Evolutionary conservation across 441 rosid species (phyloP).

Genomic region (Bruguiera hainesii): DNA sequence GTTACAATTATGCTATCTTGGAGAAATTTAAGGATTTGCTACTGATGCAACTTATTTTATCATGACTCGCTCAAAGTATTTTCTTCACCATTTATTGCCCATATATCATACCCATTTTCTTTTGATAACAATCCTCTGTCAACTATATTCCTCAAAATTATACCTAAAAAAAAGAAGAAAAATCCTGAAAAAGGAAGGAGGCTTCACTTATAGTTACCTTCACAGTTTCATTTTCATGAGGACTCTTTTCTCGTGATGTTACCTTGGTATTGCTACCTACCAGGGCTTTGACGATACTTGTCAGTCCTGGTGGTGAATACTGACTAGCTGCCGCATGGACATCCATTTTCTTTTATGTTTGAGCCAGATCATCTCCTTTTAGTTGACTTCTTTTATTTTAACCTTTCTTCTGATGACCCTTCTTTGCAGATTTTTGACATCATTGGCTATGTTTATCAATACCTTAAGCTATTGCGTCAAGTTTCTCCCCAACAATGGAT

Average conservation of each 20-base stretch:
- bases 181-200: too few relatives aligned
- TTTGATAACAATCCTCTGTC: not conserved
- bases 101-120: not conserved
- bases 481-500: conserved; percentile 94
- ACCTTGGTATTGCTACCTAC: not conserved
- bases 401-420: conserved; percentile 2
- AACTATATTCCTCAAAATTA: not conserved
- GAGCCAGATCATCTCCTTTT: conserved; percentile 16
- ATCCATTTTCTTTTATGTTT: not conserved
- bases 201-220: not conserved
- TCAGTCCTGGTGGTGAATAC: not conserved
- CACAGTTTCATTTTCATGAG: not conserved
- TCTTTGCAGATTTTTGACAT: conserved; percentile 70
- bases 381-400: conserved; percentile 11
- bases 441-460: conserved; percentile 83
- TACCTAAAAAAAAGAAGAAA: too few relatives aligned
- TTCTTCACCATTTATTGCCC: not conserved
- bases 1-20: conserved; percentile 8
- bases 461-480: conserved; percentile 65
- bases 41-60: not conserved
- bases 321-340: not conserved
- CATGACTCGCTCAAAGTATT: not conserved
- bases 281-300: not conserved
- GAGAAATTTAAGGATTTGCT: conserved; percentile 1
- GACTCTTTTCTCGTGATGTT: not conserved